A percentile compares a stretch with the other conserved stretches of the same genome.
Conservation (phyloP, 768 basidiomycete genomes). For the Tylopilus plumbeoviolaceoides region DNA sequence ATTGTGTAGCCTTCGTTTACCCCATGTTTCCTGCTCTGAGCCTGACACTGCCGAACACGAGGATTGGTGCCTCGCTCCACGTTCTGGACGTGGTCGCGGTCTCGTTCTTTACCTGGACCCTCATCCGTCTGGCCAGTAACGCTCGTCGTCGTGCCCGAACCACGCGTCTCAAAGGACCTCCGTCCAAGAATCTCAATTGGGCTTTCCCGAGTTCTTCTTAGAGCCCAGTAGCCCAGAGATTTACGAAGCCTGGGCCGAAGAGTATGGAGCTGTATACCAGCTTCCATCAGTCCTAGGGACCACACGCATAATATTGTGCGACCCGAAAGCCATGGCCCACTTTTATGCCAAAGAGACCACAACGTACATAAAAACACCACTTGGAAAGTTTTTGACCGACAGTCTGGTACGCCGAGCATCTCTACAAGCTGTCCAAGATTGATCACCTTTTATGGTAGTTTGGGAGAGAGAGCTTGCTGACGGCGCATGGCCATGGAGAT, state of each 20-base stretch:
- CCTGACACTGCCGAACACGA: slow-evolving; percentile 1
- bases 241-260: slow-evolving; percentile 46
- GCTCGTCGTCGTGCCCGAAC: slow-evolving; percentile 13
- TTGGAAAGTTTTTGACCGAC: slow-evolving; percentile 32
- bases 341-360: too few relatives aligned
- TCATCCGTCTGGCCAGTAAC: slow-evolving; percentile 12
- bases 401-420: slow-evolving; percentile 25
- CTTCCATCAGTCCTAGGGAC: slow-evolving; percentile 38
- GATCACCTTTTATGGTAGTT: too few relatives aligned
- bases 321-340: too few relatives aligned
- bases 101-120: slow-evolving; percentile 13
- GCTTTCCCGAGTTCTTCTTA: slow-evolving; percentile 26
- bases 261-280: slow-evolving; percentile 39
- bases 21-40: background rate
- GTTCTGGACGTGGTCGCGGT: slow-evolving; percentile 9
- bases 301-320: too few relatives aligned
- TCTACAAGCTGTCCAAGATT: too few relatives aligned
- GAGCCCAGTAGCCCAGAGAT: slow-evolving; percentile 29
- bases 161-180: slow-evolving; percentile 42
- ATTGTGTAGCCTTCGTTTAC: too few relatives aligned
- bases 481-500: too few relatives aligned
- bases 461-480: too few relatives aligned
- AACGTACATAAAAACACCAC: too few relatives aligned
- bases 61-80: background rate
- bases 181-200: slow-evolving; percentile 38